Evolutionary conservation across 768 basidiomycete genomes (phyloP).

Genomic region (Tylopilus plumbeoviolaceoides): DNA sequence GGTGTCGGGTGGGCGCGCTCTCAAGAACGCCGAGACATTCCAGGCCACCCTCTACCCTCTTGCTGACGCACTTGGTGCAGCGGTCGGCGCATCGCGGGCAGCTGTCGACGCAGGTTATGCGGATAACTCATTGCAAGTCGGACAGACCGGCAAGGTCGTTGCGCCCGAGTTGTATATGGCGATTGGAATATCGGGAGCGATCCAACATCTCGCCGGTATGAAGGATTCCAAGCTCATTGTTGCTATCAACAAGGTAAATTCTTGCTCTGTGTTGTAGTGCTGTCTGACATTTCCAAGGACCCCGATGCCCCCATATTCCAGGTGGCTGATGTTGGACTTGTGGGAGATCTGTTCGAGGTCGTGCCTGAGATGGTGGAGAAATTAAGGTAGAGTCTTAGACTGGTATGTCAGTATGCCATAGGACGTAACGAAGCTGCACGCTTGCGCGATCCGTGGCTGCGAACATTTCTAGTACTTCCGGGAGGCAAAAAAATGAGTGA

Average conservation of each 20-base stretch:
- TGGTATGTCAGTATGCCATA: slow-evolving; percentile 17
- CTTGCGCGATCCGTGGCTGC: neutral
- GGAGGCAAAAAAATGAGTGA: neutral
- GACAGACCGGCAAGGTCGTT: slow-evolving; percentile 98
- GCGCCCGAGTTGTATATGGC: slow-evolving; percentile 97
- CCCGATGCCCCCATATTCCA: slow-evolving; percentile 99
- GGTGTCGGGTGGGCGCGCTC: slow-evolving; percentile 91
- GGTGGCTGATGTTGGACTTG: slow-evolving; percentile 92
- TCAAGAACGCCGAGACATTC: slow-evolving; percentile 96
- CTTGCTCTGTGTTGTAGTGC: neutral
- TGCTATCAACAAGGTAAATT: slow-evolving; percentile 86
- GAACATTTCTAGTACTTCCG: neutral
- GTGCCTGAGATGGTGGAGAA: slow-evolving; percentile 91
- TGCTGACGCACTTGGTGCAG: slow-evolving; percentile 90
- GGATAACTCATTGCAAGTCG: slow-evolving; percentile 97
- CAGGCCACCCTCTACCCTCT: slow-evolving; percentile 80
- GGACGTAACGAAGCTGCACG: neutral
- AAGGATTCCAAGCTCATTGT: slow-evolving; percentile 99
- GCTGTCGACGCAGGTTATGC: slow-evolving; percentile 98
- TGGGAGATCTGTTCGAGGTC: slow-evolving; percentile 88
- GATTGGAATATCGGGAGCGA: slow-evolving; percentile 95
- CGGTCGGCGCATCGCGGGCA: slow-evolving; percentile 96
- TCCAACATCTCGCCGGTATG: slow-evolving; percentile 99
- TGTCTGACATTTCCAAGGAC: slow-evolving; percentile 52
- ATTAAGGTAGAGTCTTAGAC: slow-evolving; percentile 47